These are phyloP conservation scores for Pseudoneurospora amorphoporcata DNA, from an alignment of 495 filamentous ascomycete species.

Conservation along the genomic window DNA sequence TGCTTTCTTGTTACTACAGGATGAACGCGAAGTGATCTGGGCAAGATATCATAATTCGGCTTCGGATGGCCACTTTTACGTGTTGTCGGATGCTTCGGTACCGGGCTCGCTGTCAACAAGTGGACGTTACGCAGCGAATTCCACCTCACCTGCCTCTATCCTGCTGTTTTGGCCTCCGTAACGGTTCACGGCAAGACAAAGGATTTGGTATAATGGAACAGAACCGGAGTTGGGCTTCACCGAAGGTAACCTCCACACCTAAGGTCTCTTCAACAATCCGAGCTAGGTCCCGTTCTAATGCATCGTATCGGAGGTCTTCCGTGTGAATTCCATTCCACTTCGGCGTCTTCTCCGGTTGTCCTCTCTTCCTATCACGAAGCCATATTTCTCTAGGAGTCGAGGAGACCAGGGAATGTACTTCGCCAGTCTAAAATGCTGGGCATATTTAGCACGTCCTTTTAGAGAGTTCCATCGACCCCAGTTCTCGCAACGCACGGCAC, in stretches of 20 bases:
- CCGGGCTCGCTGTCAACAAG: background rate
- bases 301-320: too few species aligned
- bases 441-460: too few species aligned
- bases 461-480: too few species aligned
- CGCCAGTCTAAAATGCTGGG: background rate
- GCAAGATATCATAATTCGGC: background rate
- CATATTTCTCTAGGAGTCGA: background rate
- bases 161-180: background rate
- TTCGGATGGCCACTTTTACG: background rate
- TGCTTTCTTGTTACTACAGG: background rate
- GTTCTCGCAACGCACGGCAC: background rate
- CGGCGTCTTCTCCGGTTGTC: background rate
- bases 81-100: background rate
- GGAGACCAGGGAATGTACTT: background rate
- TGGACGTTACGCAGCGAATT: background rate
- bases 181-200: background rate
- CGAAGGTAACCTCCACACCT: background rate
- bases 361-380: background rate
- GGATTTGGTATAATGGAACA: background rate
- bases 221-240: background rate
- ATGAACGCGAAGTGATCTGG: background rate
- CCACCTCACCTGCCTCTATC: background rate
- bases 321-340: background rate
- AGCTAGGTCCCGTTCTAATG: too few species aligned
- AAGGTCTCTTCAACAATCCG: background rate